Percentiles rank a stretch among this genome's conserved stretches.
Evolutionary conservation across 768 basidiomycete genomes (phyloP).

Genomic region (Mycena epipterygia): DNA sequence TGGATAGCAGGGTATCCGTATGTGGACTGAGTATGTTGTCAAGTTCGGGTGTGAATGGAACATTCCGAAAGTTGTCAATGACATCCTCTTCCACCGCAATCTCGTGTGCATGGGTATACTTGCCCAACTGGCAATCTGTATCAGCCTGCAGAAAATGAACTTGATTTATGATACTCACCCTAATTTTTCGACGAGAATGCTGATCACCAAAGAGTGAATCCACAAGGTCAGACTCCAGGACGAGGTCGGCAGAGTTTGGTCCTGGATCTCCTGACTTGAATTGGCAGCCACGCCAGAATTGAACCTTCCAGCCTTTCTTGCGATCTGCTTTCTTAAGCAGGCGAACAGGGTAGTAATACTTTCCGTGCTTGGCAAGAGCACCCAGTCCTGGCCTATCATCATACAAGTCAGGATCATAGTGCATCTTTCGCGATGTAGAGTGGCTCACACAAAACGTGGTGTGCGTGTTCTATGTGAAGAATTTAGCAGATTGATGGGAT

Average conservation of each 20-base stretch:
- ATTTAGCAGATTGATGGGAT: too few relatives aligned
- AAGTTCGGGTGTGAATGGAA: neutral
- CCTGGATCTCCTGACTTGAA: neutral
- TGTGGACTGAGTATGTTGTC: neutral
- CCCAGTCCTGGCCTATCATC: neutral
- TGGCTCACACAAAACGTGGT: too few relatives aligned
- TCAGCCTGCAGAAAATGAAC: neutral
- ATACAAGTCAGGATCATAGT: too few relatives aligned
- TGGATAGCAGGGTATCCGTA: neutral
- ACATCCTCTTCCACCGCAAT: neutral
- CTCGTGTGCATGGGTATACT: slow-evolving; percentile 5
- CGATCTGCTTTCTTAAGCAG: neutral
- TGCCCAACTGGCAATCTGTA: neutral
- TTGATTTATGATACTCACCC: neutral
- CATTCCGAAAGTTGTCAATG: neutral
- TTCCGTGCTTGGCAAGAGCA: neutral
- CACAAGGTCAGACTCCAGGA: neutral
- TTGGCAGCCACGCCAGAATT: slow-evolving; percentile 2
- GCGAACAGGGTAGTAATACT: neutral
- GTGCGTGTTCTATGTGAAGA: too few relatives aligned
- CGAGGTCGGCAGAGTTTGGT: neutral
- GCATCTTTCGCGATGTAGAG: too few relatives aligned
- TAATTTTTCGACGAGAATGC: neutral
- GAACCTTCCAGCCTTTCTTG: neutral
- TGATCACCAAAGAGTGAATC: neutral